Base-by-base conservation (phyloP, 2,329 filamentous ascomycete species). In the Exophiala aquamarina region DNA sequence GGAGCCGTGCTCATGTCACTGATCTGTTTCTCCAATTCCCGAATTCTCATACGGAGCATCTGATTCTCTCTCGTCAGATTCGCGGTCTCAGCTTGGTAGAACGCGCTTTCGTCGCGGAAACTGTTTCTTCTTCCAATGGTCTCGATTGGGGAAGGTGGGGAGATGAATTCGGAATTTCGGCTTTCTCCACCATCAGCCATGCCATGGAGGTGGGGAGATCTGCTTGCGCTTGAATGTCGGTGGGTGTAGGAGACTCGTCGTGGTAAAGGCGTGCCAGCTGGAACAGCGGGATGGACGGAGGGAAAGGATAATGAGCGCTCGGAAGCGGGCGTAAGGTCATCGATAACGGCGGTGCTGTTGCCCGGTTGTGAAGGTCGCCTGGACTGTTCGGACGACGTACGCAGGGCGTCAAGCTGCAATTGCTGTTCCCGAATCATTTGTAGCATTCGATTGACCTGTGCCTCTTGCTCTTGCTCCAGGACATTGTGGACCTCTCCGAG, bases 401-500 rank as follows among this genome's bases (percentile, higher is more conserved):
- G 61, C 17, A 67, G 52, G 28, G 64, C 62, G 28, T 74, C 68
- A 7, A 75, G 60, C 50, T 75, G 72, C 10, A 62, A 54, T 57
- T 76, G 73, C 49, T 75, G 72, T 42, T 62, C 66, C 42, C 72
- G 68, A 43, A 76, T 76, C 67, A 73, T 71, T 47, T 70, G 70
- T 21, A 76, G 61, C n/a, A 76, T 66, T 36, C 73, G 70, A 49
- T 75, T 76, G 60, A 76, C 73, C 65, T 75, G 73, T 13, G 71
- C 72, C 59, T 76, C 73, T 53, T 76, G 73, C 53, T 76, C 73
- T 55, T 75, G 70, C 54, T 76, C 73, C 35, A 76, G 55, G 51
- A 75, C 72, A 53, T 76, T 73, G 57, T 76, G 73, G 21, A 76
- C 60, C 56, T 76, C 72, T 18, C 73, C 73, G 23, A 76, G 54